Evolutionary conservation across 2,329 filamentous ascomycete genomes (phyloP), one percentile per base, ranked within the genome.

Genomic region (Aaosphaeria pasadenensis): DNA sequence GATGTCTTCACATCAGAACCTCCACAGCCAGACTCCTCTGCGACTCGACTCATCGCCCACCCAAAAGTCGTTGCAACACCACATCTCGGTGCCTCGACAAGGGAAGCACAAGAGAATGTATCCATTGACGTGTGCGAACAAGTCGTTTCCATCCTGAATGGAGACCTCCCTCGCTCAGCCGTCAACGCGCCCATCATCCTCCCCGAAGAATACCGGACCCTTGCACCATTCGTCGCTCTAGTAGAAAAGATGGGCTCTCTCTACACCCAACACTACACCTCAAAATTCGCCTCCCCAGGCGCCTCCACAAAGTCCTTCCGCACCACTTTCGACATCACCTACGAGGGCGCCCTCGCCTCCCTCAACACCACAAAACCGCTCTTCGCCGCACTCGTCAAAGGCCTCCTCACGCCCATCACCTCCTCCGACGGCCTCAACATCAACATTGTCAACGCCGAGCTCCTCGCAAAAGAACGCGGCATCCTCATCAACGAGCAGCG

Each of bases 91-190:
- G 89, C 89, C 0, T 89, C 85, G 0, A 94, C 89, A 0, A 79
- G 87, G 32, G 89, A 94, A 75, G 89, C 89, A 0, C 88, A 94
- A 66, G 88, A 92, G 62, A 91, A 91, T 52, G 88, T 91, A 4
- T 88, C 86, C 1, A 81, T 91, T 53, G 89, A 92, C 58, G 89
- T 92, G 6, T 92, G 88, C 67, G 85, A 86, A 32, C 88, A 94
- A 70, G 87, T 91, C 9, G 77, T 88, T 0, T 80, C 85, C 49
- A 89, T 92, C 39, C 74, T 94, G 2, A 76, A 77, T 0, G 88
- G 88, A 3, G 85, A 86, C 0, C 76, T 91, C 1, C 88, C 89
- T 0, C 87, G 87, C 1, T 83, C 80, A 17, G 88, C 88, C 5
- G 88, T 92, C 62, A 92, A 94, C 55, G 88, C 88, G 0, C 88